A percentile compares a stretch with the other conserved stretches of the same genome.
phyloP scores from a whole-genome alignment of 2,329 filamentous ascomycete species.

The Byssothecium circinans region DNA sequence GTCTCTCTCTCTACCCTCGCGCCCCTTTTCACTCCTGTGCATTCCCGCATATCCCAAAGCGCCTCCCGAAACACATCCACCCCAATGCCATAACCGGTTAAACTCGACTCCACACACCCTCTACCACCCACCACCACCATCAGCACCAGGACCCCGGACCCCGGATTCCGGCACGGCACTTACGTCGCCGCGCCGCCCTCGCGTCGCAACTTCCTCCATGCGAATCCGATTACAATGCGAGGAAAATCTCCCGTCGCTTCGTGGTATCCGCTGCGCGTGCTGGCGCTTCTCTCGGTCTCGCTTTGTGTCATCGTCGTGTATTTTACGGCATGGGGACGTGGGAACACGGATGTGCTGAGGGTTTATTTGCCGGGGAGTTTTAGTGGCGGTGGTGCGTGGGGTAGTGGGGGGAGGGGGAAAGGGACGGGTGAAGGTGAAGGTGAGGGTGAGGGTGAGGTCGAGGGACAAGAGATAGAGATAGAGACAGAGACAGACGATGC shows the following conservation, averaged over 20 bases:
- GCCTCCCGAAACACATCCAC: conserved; percentile 9
- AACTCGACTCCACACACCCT: not conserved
- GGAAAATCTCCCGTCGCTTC: conserved; percentile 4
- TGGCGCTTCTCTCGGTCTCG: conserved; percentile 13
- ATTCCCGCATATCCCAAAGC: conserved; percentile 4
- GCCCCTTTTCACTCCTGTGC: not conserved
- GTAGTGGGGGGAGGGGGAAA: not conserved
- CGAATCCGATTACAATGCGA: conserved; percentile 2
- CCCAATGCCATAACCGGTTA: conserved; percentile 14
- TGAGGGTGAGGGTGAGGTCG: not conserved
- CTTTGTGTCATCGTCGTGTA: conserved; percentile 15
- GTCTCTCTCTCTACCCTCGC: not conserved
- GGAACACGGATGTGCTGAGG: not conserved
- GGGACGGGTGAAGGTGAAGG: not conserved
- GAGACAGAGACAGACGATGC: not conserved
- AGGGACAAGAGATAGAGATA: not conserved
- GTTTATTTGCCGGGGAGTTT: not conserved
- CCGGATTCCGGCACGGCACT: not conserved
- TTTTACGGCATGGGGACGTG: conserved; percentile 8
- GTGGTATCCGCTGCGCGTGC: conserved; percentile 17
- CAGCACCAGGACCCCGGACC: conserved; percentile 4
- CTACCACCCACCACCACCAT: too few relatives aligned
- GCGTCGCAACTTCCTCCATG: not conserved
- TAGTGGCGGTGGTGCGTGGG: not conserved
- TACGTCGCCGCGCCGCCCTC: not conserved